Evolutionary conservation across 345 rosid species (phyloP), one percentile per base, ranked within the genome.

Genomic region (Trapa incisa): DNA sequence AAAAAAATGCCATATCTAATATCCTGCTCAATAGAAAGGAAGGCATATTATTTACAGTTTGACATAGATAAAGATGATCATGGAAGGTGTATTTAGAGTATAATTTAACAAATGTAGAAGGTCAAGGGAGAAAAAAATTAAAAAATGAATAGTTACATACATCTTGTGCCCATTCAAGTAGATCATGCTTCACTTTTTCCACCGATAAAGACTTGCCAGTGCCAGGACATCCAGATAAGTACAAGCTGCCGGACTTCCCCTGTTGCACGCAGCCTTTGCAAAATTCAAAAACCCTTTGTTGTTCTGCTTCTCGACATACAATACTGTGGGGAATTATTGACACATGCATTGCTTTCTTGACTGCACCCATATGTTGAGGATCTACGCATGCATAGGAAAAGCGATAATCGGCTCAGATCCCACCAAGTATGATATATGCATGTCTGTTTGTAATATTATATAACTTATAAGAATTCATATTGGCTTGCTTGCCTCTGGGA

Each of bases 181-280:
- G 67, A 32, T 70, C 77, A 43, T 75, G 80, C 65, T 80, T 83
- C 42, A 90, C 86, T 80, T 78, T 88, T 70, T 83, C 90, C 89
- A 88, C 83, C 1, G 96, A 88, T 67, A 93, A 64, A 0, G 97
- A 84, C 72, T 93, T 93, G 3, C 98, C 97, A 0, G 98, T 90
- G 70, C 97, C 97, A 0, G 98, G 97, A 29, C 89, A 85, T 38
- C 97, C 98, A 68, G 90, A 86, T 50, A 83, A 74, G 35, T 90
- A 93, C 71, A 88, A 82, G 71, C 97, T 89, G 67, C 90, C 89
- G 37, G 92, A 85, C 75, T 85, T 88, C 72, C 77, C 83, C 0
- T 83, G 80, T 74, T 84, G 71, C 14, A 90, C 64, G 35, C 86
- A 78, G 45, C 67, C 74, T 80, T 78, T 85, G 13, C 93, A 92